Evolutionary conservation across 75 land plant genomes (phyloP).

Genomic region (Pseudotsuga menziesii): DNA sequence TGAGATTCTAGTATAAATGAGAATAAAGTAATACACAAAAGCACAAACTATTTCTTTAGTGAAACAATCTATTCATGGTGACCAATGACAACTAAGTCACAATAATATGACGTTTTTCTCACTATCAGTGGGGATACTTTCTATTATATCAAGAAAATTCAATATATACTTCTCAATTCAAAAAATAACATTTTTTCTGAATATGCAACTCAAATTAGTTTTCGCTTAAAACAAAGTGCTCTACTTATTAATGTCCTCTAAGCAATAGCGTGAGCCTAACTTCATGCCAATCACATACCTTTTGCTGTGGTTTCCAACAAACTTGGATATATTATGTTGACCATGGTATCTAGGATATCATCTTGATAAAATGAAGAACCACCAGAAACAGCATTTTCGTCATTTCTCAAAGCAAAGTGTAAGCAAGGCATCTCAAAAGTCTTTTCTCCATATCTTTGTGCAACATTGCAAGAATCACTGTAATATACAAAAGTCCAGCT

Average conservation of each 20-base stretch:
- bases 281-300: conserved; percentile 2
- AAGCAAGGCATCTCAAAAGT: conserved; percentile 1
- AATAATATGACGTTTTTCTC: too few relatives aligned
- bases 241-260: not conserved
- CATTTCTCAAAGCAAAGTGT: conserved; percentile 8
- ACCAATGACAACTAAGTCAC: too few relatives aligned
- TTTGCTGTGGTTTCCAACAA: conserved; percentile 9
- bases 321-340: not conserved
- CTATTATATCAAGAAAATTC: too few relatives aligned
- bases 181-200: too few relatives aligned
- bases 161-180: too few relatives aligned
- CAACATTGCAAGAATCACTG: not conserved
- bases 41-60: too few relatives aligned
- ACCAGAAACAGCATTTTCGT: not conserved
- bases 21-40: too few relatives aligned
- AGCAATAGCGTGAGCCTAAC: not conserved
- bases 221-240: not conserved
- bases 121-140: too few relatives aligned
- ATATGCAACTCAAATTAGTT: too few relatives aligned
- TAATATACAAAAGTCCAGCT: not conserved
- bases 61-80: too few relatives aligned
- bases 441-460: not conserved
- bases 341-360: conserved; percentile 1
- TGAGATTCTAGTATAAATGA: too few relatives aligned
- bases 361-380: not conserved